Evolutionary conservation across 257 asterid genomes (phyloP).

Genomic region (Lavandula angustifolia): DNA sequence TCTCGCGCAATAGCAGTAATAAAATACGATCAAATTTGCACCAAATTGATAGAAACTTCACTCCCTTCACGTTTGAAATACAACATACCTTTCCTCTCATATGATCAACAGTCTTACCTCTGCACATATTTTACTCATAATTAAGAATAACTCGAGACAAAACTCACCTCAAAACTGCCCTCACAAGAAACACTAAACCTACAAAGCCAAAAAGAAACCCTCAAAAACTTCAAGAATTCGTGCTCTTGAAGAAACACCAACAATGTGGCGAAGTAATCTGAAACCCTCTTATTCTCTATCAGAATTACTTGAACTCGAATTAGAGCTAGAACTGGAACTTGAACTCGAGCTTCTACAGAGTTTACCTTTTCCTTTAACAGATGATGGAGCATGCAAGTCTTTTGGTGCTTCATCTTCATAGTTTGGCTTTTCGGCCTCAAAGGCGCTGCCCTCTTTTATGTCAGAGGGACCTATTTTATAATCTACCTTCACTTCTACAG

Average conservation of each 20-base stretch:
- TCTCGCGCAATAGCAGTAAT: background rate
- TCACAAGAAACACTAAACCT: conserved; percentile 24
- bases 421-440: no score
- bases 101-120: conserved; percentile 8
- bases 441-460: no score
- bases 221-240: conserved; percentile 49
- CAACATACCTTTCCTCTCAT: background rate
- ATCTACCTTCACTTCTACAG: conserved; percentile 32
- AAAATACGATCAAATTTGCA: background rate
- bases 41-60: background rate
- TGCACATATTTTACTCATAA: conserved; percentile 32
- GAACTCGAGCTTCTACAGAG: conserved; percentile 51
- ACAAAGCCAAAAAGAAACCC: conserved; percentile 13
- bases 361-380: conserved; percentile 38
- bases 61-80: conserved; percentile 14
- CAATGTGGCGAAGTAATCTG: background rate
- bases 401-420: conserved; percentile 33
- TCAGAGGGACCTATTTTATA: conserved; percentile 33
- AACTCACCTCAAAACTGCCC: conserved; percentile 27
- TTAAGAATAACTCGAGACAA: conserved; percentile 13
- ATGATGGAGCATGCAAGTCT: conserved; percentile 31
- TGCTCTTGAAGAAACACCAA: conserved; percentile 53
- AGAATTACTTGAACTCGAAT: conserved; percentile 55
- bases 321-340: conserved; percentile 56
- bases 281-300: conserved; percentile 42